Percentiles rank a stretch among this genome's conserved stretches.
Conservation (phyloP, 2,329 filamentous ascomycete genomes). For the Aspergillus proliferans region DNA sequence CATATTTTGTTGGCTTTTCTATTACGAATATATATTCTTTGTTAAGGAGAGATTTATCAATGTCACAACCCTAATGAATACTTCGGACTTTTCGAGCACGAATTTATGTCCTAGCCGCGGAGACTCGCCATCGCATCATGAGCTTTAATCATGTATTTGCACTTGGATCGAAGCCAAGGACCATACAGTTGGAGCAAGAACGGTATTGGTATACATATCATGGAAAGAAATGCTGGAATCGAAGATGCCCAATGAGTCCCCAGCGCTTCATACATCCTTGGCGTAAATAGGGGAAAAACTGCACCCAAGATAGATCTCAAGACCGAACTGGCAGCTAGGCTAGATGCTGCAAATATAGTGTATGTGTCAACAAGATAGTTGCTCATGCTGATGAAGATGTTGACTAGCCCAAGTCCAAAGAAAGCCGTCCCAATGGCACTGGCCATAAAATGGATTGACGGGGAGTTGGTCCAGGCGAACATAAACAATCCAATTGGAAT, state of each 20-base stretch:
- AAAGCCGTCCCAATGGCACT: constrained; percentile 18
- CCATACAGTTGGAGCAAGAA: constrained; percentile 24
- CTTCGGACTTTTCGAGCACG: no score
- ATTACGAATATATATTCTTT: no score
- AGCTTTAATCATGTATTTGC: no score
- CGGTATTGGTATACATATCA: constrained; percentile 20
- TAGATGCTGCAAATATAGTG: constrained; percentile 21
- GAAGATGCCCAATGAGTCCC: constrained; percentile 22
- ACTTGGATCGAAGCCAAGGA: no score
- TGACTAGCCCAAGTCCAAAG: constrained; percentile 21
- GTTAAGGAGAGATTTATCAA: no score
- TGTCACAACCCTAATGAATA: no score
- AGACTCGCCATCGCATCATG: no score
- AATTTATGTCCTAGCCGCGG: no score
- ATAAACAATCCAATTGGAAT: constrained; percentile 25
- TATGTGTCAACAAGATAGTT: constrained; percentile 23
- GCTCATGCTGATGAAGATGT: constrained; percentile 20
- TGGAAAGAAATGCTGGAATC: constrained; percentile 19
- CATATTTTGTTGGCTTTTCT: no score
- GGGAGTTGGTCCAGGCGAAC: constrained; percentile 28
- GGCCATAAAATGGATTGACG: constrained; percentile 18
- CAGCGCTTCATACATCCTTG: constrained; percentile 20
- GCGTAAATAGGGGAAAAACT: constrained; percentile 21
- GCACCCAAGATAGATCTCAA: constrained; percentile 20
- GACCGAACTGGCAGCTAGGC: constrained; percentile 19